Conservation (phyloP, 1,284 basidiomycete species). For the Ceratorhiza oryzae-sativae region DNA sequence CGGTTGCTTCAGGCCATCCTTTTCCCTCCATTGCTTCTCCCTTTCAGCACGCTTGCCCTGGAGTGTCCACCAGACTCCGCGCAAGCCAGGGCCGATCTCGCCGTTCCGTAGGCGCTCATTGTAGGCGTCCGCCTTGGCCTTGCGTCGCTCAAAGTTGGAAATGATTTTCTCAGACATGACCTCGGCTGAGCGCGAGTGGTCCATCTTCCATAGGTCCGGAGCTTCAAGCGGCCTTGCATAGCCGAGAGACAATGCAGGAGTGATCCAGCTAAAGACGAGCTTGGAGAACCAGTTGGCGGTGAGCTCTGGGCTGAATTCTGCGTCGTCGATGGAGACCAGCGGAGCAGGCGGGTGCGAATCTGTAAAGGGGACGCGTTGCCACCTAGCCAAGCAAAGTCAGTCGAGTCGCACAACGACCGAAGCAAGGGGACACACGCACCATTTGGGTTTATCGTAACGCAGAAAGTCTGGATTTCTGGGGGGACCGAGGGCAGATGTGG, state of each 20-base stretch:
- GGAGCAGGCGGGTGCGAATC: slow-evolving; percentile 55
- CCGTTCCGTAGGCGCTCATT: slow-evolving; percentile 71
- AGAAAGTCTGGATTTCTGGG: slow-evolving; percentile 19
- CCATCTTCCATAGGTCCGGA: slow-evolving; percentile 84
- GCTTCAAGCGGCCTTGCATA: slow-evolving; percentile 83
- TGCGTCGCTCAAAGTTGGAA: slow-evolving; percentile 68
- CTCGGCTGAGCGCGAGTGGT: slow-evolving; percentile 64
- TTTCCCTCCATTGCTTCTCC: slow-evolving; percentile 69
- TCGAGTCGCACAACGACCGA: too few species aligned
- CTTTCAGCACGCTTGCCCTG: slow-evolving; percentile 60
- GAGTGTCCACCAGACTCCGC: slow-evolving; percentile 67
- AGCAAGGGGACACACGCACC: slow-evolving; percentile 5
- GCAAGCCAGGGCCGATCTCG: slow-evolving; percentile 64
- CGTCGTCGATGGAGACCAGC: slow-evolving; percentile 62
- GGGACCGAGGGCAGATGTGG: neutral
- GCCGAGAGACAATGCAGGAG: slow-evolving; percentile 70
- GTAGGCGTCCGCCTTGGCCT: slow-evolving; percentile 67
- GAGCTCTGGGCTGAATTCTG: slow-evolving; percentile 59
- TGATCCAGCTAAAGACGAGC: slow-evolving; percentile 77
- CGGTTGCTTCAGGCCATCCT: slow-evolving; percentile 67
- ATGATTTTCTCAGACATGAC: slow-evolving; percentile 69
- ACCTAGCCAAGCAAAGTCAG: slow-evolving; percentile 12
- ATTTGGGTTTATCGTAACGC: slow-evolving; percentile 34
- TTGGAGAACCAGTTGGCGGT: slow-evolving; percentile 60
- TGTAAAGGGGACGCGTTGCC: slow-evolving; percentile 44